These are phyloP conservation scores for Prunus campanulata DNA, from an alignment of 306 rosid genomes.

Conservation along the genomic window DNA sequence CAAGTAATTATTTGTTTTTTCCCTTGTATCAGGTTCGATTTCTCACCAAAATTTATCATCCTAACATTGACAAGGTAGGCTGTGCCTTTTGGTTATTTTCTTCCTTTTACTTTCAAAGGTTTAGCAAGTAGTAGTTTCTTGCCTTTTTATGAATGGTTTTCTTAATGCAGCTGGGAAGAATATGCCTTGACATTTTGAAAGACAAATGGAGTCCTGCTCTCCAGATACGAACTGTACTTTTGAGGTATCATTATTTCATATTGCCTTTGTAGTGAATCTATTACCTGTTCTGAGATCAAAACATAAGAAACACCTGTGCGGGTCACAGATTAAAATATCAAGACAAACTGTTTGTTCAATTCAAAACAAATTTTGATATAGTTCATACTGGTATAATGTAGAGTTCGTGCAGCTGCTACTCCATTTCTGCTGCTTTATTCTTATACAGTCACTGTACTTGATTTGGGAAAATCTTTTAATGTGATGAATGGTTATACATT, in stretches of 20 bases:
- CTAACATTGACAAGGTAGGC: slow-evolving; percentile 92
- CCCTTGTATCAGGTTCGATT: slow-evolving; percentile 73
- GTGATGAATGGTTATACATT: neutral
- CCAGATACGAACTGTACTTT: slow-evolving; percentile 85
- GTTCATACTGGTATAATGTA: neutral
- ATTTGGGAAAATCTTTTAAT: neutral
- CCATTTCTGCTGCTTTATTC: neutral
- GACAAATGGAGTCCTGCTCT: slow-evolving; percentile 96
- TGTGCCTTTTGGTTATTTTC: neutral
- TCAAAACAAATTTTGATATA: neutral
- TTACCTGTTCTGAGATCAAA: slow-evolving; percentile 1
- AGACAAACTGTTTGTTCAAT: neutral
- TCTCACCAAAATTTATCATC: slow-evolving; percentile 94
- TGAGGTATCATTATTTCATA: slow-evolving; percentile 51
- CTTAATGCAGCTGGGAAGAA: slow-evolving; percentile 74
- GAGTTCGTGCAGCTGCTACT: neutral
- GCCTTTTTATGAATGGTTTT: neutral
- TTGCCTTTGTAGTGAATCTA: neutral
- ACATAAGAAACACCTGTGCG: neutral
- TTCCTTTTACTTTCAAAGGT: neutral
- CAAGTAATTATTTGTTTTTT: slow-evolving; percentile 8
- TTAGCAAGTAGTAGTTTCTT: slow-evolving; percentile 1
- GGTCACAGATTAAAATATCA: neutral
- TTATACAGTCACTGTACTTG: neutral
- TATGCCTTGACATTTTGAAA: slow-evolving; percentile 89